Base-by-base conservation (phyloP, 306 rosid species). In the Dryas drummondii region DNA sequence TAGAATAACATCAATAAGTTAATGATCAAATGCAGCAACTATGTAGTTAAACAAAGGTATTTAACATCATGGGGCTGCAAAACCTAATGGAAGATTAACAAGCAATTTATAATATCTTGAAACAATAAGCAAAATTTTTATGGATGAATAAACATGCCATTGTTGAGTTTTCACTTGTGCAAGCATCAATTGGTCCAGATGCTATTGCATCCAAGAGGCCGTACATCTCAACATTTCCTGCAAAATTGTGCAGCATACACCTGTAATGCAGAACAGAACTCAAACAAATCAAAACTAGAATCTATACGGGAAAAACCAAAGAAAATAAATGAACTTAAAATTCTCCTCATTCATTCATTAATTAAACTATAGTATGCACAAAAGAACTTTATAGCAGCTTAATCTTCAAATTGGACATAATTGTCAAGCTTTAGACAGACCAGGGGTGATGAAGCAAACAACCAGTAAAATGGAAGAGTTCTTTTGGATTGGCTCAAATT, bases 221-320 rank as follows among this genome's bases (percentile, higher is more conserved):
- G 67, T 91, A 91, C 98, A 93, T 93, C 86, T 91, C 96, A 70
- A 86, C 51, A 15, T 93, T 91, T 84, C 96, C 98, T 41, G 98
- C 97, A 78, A 93, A 91, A 75, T 93, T 93, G 87, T 93, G 98
- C 79, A 93, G 89, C 98, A 93, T 93, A 76, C 98, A 91, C 98
- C 96, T 93, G 97, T 55, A 74, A 40, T 74, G 70, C 70, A 82
- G 63, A 79, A 80, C 14, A 82, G 63, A 79, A 80, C n/a, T 58
- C 42, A 67, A 52, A 68, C 48, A 62, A 58, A 47, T 40, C 56
- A 65, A 66, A 32, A 27, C 16, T 13, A 9, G 45, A 69, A 57
- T n/a, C 46, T 10, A 47, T 3, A 37, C 5, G n/a, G 9, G 27
- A 8, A 46, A 4, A 17, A 32, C 48, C 5, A 48, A 48, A 4